Base-by-base conservation (phyloP, 2,329 filamentous ascomycete genomes). In the Xylaria hypoxylon region DNA sequence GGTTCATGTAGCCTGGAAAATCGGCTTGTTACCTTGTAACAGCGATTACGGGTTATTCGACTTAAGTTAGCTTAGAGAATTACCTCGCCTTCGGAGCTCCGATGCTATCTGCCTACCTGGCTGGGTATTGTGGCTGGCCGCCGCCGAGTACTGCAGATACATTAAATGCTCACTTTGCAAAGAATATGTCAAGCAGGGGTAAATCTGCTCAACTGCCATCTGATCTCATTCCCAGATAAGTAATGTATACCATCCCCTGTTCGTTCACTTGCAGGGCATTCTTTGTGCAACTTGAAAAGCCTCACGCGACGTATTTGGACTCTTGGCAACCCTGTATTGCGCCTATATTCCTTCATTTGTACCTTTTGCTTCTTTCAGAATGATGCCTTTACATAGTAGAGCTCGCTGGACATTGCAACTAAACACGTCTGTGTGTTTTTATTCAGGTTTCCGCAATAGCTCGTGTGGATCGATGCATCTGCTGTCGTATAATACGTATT, bases 91-190 rank as follows among this genome's bases (percentile, higher is more conserved):
- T 70, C 71, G 71, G 72, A 75, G 68, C 73, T 74, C 73, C 70
- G 72, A 64, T 65, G 62, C 58, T 59, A 51, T 50, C 15, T 44
- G 35, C 8, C 26, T 59, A 19, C 38, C 7, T 44, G 15, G 40
- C 44, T n/a, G 13, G 13, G 11, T 64, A 68, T 59, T 61, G 64
- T 68, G 56, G 68, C 68, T 69, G 57, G 65, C 71, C 67, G 64
- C 71, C 67, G 61, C 71, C 65, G 71, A 75, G 62, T 59, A 71
- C 64, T 70, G 71, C 72, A 74, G 70, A 66, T 67, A 38, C 13
- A 15, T 13, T 15, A 38, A 51, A 28, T n/a, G n/a, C n/a, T n/a
- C n/a, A n/a, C n/a, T n/a, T n/a, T n/a, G n/a, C n/a, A n/a, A n/a
- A n/a, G n/a, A n/a, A n/a, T n/a, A n/a, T 72, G 33, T 45, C 35